Base-by-base conservation (phyloP, 176 grass and related monocot genomes). In the Carex scoparia region DNA sequence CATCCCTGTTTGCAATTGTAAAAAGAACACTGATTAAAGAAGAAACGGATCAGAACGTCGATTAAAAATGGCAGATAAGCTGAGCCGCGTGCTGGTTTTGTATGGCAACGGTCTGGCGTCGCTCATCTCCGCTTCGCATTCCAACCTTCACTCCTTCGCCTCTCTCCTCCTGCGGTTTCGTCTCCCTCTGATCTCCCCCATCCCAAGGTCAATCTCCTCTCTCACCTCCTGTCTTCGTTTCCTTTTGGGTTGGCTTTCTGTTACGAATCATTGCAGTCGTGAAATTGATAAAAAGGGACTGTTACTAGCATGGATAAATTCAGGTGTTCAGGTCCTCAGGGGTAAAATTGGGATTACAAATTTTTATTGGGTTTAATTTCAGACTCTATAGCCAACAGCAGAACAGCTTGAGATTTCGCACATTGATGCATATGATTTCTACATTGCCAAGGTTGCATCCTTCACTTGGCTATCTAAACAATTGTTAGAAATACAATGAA, bases 61-160 rank as follows among this genome's bases (percentile, higher is more conserved):
- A 44, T 71, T 9, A 60, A 68, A 83, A 82, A 98, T 98, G 95
- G 95, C 95, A 37, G 95, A 98, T 87, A 98, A 90, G 86, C 91
- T 91, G 86, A 98, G 93, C 89, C 89, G 95, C 37, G 88, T 86
- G 46, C 88, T 98, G 75, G 91, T 98, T 53, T 77, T 94, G 51
- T 98, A 98, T 85, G 93, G 89, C 85, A 91, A 91, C 44, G 96
- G 91, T 53, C 87, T 93, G 85, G 91, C 93, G 7, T 66, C 88
- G 58, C 62, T 87, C 59, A 4, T 86, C 7, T 75, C 90, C 2
- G 57, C 70, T 2, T 55, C 46, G 32, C 67, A 88, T 27, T 48
- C 77, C 80, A 57, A 90, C 81, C 96, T 95, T 18, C 88, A 95
- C 82, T 88, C 90, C 77, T 91, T 98, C 81, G 85, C 93, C 8